phyloP scores from a whole-genome alignment of 2,329 filamentous ascomycete species.

The Neopestalotiopsis sp. region DNA sequence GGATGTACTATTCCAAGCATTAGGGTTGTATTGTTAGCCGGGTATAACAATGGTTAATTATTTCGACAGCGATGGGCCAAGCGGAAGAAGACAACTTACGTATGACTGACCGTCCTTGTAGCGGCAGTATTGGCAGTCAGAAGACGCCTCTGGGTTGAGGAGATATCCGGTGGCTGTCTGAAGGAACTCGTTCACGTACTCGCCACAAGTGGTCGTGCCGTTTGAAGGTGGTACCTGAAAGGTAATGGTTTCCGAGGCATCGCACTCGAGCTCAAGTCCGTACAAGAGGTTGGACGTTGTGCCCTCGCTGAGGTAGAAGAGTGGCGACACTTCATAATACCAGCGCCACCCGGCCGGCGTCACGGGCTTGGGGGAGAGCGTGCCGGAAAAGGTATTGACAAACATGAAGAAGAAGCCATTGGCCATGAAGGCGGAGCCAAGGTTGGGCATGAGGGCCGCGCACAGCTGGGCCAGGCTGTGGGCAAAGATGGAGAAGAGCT shows the following conservation, averaged over 20 bases:
- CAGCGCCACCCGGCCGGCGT: conserved; percentile 25
- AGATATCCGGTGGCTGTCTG: conserved; percentile 17
- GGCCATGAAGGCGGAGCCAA: conserved; percentile 22
- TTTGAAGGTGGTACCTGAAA: not conserved
- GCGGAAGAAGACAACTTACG: conserved; percentile 20
- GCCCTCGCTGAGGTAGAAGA: conserved; percentile 22
- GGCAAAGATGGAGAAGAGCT: conserved; percentile 21
- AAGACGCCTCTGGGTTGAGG: conserved; percentile 9
- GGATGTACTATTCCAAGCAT: not conserved
- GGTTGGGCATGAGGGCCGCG: conserved; percentile 21
- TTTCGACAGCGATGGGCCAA: not conserved
- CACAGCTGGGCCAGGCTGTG: conserved; percentile 23
- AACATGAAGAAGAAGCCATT: conserved; percentile 35
- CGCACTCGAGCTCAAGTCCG: conserved; percentile 18
- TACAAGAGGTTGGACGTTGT: conserved; percentile 17
- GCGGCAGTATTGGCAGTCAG: conserved; percentile 19
- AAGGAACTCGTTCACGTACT: conserved; percentile 20
- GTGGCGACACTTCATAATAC: conserved; percentile 25
- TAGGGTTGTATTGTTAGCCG: not conserved
- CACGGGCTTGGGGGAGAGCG: conserved; percentile 21
- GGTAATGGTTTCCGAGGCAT: not conserved
- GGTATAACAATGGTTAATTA: not conserved
- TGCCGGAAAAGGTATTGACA: conserved; percentile 29
- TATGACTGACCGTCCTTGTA: conserved; percentile 25
- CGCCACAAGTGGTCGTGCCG: conserved; percentile 14